These are phyloP conservation scores for Sugiyamaella americana DNA, from an alignment of 805 yeast species.

Conservation along the genomic window DNA sequence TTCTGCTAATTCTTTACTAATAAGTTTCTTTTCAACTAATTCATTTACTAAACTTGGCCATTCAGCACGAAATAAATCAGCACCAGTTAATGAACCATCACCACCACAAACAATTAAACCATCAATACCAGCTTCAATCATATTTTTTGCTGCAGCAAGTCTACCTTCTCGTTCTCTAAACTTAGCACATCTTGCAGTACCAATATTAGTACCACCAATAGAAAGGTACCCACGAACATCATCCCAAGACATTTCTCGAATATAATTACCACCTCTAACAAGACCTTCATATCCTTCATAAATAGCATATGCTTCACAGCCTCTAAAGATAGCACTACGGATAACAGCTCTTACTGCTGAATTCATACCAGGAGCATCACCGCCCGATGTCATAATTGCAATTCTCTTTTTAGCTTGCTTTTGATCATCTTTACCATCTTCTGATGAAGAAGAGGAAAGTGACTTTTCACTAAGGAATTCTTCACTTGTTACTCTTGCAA, in stretches of 20 bases:
- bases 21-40: conserved; percentile 47
- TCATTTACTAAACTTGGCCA: conserved; percentile 88
- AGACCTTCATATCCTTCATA: conserved; percentile 95
- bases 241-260: conserved; percentile 81
- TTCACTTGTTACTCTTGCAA: not conserved
- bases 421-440: conserved; percentile 7
- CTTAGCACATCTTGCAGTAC: conserved; percentile 88
- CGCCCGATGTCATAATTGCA: conserved; percentile 97
- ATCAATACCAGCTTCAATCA: conserved; percentile 84
- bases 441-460: conserved; percentile 12
- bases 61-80: conserved; percentile 86
- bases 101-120: conserved; percentile 97
- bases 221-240: conserved; percentile 93
- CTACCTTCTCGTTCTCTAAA: conserved; percentile 86
- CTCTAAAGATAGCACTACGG: conserved; percentile 78
- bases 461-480: conserved; percentile 3
- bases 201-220: conserved; percentile 91
- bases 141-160: conserved; percentile 71
- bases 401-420: conserved; percentile 46
- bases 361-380: conserved; percentile 99
- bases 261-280: conserved; percentile 73
- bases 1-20: conserved; percentile 54
- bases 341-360: conserved; percentile 94
- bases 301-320: conserved; percentile 87
- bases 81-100: conserved; percentile 97